phyloP scores from a whole-genome alignment of 2,329 filamentous ascomycete species.

The Coleophoma crateriformis region DNA sequence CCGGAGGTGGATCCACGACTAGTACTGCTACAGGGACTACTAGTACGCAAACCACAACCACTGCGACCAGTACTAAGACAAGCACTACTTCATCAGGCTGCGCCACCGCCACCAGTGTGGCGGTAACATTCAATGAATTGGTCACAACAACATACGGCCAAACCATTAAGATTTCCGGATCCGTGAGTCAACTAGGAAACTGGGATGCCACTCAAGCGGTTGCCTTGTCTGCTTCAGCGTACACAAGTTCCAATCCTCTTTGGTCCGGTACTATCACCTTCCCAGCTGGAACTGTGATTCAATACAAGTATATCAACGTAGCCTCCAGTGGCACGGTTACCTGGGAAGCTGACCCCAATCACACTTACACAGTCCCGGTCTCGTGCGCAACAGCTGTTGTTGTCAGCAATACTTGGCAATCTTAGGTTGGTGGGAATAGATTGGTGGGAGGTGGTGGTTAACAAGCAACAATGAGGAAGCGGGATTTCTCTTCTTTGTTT shows the following conservation, averaged over 20 bases:
- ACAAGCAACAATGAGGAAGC: background rate
- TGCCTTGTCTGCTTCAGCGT: conserved; percentile 50
- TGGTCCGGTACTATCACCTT: conserved; percentile 55
- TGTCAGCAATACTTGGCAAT: conserved; percentile 12
- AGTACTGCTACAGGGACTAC: conserved; percentile 5
- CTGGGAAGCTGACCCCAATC: conserved; percentile 51
- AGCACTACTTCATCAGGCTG: conserved; percentile 1
- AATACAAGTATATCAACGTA: conserved; percentile 65
- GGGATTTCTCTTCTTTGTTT: too few relatives aligned
- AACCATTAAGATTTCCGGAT: conserved; percentile 59
- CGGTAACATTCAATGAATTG: conserved; percentile 55
- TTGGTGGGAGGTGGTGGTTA: background rate
- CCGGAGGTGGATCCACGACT: conserved; percentile 8
- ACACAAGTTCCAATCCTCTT: conserved; percentile 51
- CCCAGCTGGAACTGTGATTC: conserved; percentile 44
- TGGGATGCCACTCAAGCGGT: conserved; percentile 53
- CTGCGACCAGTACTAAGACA: conserved; percentile 7
- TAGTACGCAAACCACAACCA: conserved; percentile 5
- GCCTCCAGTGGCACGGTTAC: conserved; percentile 43
- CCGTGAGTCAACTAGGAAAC: conserved; percentile 48
- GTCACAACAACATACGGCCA: conserved; percentile 54
- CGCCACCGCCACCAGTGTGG: conserved; percentile 10
- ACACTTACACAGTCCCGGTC: conserved; percentile 12
- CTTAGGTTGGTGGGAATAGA: background rate
- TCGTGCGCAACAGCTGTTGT: conserved; percentile 8